phyloP scores from a whole-genome alignment of 495 filamentous ascomycete genomes.

The Talaromyces nanjingensis region DNA sequence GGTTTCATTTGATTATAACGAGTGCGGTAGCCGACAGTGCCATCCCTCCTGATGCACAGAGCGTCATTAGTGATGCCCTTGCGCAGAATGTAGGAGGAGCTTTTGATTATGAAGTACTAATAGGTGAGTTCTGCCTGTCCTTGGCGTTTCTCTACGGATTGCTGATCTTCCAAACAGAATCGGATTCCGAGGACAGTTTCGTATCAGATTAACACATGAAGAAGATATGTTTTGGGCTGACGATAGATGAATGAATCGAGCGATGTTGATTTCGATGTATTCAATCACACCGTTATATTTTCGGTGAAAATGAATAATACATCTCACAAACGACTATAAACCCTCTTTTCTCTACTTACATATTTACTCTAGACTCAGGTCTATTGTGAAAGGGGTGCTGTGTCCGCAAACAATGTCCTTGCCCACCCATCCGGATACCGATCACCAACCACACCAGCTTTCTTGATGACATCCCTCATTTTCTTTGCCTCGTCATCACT shows the following conservation, averaged over 20 bases:
- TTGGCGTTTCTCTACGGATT: background rate
- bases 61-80: conserved; percentile 28
- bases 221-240: background rate
- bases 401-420: background rate
- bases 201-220: background rate
- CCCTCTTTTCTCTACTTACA: too few species aligned
- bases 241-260: background rate
- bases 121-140: background rate
- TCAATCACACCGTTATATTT: background rate
- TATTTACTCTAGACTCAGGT: background rate
- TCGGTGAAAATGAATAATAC: too few species aligned
- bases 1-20: conserved; percentile 33
- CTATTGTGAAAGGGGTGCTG: background rate
- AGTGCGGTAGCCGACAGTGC: conserved; percentile 22
- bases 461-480: conserved; percentile 32
- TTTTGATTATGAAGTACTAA: conserved; percentile 28
- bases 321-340: too few species aligned
- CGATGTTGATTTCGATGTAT: background rate
- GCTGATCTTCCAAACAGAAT: background rate
- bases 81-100: conserved; percentile 27
- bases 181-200: conserved; percentile 2
- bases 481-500: conserved; percentile 35
- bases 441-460: conserved; percentile 17
- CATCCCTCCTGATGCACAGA: conserved; percentile 27
- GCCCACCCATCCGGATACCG: conserved; percentile 1